These are phyloP conservation scores for Puccinia triticina DNA, from an alignment of 1,284 basidiomycete genomes.

Conservation along the genomic window DNA sequence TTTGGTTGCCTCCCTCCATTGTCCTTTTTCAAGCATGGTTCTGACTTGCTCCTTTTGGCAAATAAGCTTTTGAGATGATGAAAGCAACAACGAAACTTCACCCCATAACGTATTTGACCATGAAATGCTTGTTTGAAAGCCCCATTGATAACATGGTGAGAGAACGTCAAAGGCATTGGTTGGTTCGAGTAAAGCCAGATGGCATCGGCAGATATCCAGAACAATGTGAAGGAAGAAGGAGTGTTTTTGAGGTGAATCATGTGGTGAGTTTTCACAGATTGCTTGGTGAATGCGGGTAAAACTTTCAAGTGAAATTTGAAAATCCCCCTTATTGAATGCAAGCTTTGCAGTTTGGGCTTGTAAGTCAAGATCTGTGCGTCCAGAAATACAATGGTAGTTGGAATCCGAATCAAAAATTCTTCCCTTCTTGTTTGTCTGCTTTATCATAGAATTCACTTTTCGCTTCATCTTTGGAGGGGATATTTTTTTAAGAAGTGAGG, in stretches of 20 bases:
- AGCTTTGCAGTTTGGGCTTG: no score
- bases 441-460: no score
- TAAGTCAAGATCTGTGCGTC: no score
- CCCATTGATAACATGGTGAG: background rate
- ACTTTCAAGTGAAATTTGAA: no score
- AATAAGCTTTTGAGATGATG: background rate
- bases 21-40: background rate
- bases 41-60: background rate
- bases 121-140: background rate
- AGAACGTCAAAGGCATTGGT: background rate
- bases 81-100: background rate
- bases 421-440: no score
- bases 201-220: background rate
- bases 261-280: background rate
- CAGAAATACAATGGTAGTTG: no score
- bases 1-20: background rate
- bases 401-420: no score
- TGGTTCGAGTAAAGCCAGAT: background rate
- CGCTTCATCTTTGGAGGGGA: no score
- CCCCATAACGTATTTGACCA: background rate
- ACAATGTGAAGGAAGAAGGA: background rate
- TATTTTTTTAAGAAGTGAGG: no score
- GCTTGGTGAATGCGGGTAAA: no score
- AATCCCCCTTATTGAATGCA: no score
- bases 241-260: background rate